A percentile compares a stretch with the other conserved stretches of the same genome.
Conservation (phyloP, 331 rosid species). For the Saraca asoca region DNA sequence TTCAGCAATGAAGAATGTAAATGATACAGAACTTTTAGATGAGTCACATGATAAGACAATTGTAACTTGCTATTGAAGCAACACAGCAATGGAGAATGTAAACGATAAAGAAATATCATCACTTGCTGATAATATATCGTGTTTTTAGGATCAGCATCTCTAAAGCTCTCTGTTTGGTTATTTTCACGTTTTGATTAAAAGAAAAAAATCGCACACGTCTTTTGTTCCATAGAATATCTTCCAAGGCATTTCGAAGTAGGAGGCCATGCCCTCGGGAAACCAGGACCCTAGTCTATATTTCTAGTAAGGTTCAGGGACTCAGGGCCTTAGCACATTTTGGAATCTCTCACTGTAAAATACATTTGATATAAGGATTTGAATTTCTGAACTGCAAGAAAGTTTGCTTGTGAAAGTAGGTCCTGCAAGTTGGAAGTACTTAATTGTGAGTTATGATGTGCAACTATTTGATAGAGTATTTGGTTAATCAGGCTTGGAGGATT, state of each 20-base stretch:
- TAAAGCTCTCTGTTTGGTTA: too few relatives aligned
- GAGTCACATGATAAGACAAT: too few relatives aligned
- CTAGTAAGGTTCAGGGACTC: not conserved
- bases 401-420: not conserved
- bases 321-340: not conserved
- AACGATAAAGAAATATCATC: too few relatives aligned
- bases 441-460: slow-evolving; percentile 31
- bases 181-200: too few relatives aligned
- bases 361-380: not conserved
- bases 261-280: not conserved
- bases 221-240: too few relatives aligned
- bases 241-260: not conserved
- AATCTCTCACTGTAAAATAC: not conserved
- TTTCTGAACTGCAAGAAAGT: not conserved
- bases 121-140: too few relatives aligned
- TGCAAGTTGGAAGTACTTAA: slow-evolving; percentile 8
- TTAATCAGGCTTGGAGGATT: slow-evolving; percentile 75
- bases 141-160: too few relatives aligned
- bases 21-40: too few relatives aligned
- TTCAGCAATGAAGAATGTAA: too few relatives aligned
- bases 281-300: not conserved
- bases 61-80: too few relatives aligned
- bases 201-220: too few relatives aligned
- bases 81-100: too few relatives aligned
- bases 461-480: slow-evolving; percentile 27